Percentiles rank a stretch among this genome's conserved stretches.
Evolutionary conservation across 768 basidiomycete species (phyloP).

Genomic region (Coprinellus aureogranulatus): DNA sequence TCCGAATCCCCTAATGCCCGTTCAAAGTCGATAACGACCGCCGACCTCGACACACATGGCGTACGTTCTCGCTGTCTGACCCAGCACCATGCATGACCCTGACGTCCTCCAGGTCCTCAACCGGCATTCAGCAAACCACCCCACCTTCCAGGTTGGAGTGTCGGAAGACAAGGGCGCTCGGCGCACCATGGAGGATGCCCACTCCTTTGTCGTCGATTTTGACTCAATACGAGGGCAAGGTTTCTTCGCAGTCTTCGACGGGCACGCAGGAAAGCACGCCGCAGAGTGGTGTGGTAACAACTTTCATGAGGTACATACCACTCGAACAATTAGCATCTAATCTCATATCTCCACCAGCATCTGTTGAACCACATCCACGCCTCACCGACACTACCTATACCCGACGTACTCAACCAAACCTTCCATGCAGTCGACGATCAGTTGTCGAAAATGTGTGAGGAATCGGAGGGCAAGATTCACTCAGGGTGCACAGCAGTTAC

Average conservation of each 20-base stretch:
- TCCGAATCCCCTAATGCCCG: constrained; percentile 72
- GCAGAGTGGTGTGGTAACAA: constrained; percentile 98
- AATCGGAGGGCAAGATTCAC: constrained; percentile 88
- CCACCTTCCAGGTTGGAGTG: constrained; percentile 66
- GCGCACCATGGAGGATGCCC: constrained; percentile 95
- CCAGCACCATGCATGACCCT: constrained; percentile 1
- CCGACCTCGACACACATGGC: constrained; percentile 73
- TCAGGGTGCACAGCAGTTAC: constrained; percentile 97
- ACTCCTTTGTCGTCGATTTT: constrained; percentile 95
- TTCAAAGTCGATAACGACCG: constrained; percentile 78
- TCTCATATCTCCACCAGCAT: constrained; percentile 27
- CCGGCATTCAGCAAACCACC: constrained; percentile 66
- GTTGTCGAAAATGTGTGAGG: constrained; percentile 81
- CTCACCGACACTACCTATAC: constrained; percentile 60
- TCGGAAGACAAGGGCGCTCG: constrained; percentile 87
- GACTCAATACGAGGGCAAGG: constrained; percentile 90
- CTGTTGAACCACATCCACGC: constrained; percentile 69
- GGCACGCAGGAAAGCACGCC: constrained; percentile 97
- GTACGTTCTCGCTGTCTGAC: constrained; percentile 40
- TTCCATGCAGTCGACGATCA: constrained; percentile 89
- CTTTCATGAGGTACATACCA: constrained; percentile 75
- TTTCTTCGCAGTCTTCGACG: constrained; percentile 98
- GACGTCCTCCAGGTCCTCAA: constrained; percentile 56
- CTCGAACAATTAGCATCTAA: background rate
- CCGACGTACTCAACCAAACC: constrained; percentile 88